phyloP scores from a whole-genome alignment of 768 basidiomycete species.

The Tephrocybe sp. region DNA sequence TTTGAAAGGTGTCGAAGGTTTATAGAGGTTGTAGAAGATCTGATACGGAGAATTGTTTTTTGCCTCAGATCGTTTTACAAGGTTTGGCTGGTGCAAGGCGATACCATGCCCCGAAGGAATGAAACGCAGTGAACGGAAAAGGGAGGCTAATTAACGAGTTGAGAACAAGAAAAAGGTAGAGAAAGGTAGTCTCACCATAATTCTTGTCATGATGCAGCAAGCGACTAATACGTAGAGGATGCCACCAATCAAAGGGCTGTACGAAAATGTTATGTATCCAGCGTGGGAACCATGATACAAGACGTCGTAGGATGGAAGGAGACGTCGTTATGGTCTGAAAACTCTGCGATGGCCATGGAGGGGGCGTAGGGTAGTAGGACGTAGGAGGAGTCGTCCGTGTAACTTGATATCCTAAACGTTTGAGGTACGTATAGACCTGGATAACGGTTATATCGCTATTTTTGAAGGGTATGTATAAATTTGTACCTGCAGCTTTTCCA shows the following conservation, averaged over 20 bases:
- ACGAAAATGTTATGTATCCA: conserved; percentile 29
- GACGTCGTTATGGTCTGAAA: conserved; percentile 12
- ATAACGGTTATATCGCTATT: neutral
- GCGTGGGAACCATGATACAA: conserved; percentile 30
- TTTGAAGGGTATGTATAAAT: neutral
- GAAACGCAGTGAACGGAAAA: conserved; percentile 71
- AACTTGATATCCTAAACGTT: conserved; percentile 87
- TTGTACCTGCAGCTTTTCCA: conserved; percentile 86
- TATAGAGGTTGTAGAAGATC: conserved; percentile 89
- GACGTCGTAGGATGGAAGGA: conserved; percentile 29
- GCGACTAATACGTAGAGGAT: conserved; percentile 45
- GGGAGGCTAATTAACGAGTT: conserved; percentile 43
- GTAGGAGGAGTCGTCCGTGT: conserved; percentile 53
- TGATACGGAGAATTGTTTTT: conserved; percentile 56
- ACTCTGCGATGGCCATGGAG: conserved; percentile 24
- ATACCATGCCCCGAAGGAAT: conserved; percentile 62
- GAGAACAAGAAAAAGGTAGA: neutral
- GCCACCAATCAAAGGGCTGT: conserved; percentile 61
- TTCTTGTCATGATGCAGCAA: conserved; percentile 51
- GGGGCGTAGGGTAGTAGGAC: conserved; percentile 34
- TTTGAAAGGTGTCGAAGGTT: conserved; percentile 82
- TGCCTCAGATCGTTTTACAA: conserved; percentile 14
- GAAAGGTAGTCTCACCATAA: conserved; percentile 40
- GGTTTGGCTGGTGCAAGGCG: conserved; percentile 37
- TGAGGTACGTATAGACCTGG: conserved; percentile 91